These are phyloP conservation scores for Hanseniaspora lindneri DNA, from an alignment of 805 yeast species.

Conservation along the genomic window DNA sequence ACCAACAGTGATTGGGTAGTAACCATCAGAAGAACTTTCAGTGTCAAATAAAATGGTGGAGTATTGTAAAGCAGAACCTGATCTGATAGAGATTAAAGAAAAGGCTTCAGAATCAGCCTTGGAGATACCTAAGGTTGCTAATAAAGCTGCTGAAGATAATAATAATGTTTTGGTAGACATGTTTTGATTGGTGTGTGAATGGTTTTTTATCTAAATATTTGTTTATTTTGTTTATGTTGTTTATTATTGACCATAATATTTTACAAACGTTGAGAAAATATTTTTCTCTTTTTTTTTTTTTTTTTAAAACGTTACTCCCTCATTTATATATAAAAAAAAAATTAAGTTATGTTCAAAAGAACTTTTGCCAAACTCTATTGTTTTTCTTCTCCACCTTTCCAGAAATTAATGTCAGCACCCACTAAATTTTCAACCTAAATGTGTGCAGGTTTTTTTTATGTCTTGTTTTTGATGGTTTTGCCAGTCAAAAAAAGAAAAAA, in stretches of 20 bases:
- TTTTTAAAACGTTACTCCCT: not conserved
- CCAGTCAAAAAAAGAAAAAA: too few species aligned
- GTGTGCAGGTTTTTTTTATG: too few species aligned
- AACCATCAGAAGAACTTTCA: conserved; percentile 9
- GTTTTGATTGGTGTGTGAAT: not conserved
- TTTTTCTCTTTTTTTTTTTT: too few species aligned
- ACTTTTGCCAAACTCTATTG: too few species aligned
- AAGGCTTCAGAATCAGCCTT: conserved; percentile 31
- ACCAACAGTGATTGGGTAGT: conserved; percentile 12
- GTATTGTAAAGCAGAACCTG: conserved; percentile 31
- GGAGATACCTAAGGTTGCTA: conserved; percentile 23
- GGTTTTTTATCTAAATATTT: not conserved
- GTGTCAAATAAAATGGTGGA: conserved; percentile 21
- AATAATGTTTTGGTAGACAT: conserved; percentile 17
- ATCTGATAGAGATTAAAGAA: conserved; percentile 29
- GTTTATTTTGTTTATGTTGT: too few species aligned
- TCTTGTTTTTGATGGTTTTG: too few species aligned
- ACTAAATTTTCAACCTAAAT: too few species aligned
- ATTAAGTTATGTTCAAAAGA: too few species aligned
- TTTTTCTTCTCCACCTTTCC: too few species aligned
- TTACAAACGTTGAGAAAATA: not conserved
- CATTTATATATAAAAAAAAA: too few species aligned
- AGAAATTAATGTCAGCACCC: too few species aligned
- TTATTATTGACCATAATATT: not conserved
- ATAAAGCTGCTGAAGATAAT: conserved; percentile 22